A percentile compares a stretch with the other conserved stretches of the same genome.
Conservation (phyloP, 495 filamentous ascomycete species). For the Endocarpon pusillum region DNA sequence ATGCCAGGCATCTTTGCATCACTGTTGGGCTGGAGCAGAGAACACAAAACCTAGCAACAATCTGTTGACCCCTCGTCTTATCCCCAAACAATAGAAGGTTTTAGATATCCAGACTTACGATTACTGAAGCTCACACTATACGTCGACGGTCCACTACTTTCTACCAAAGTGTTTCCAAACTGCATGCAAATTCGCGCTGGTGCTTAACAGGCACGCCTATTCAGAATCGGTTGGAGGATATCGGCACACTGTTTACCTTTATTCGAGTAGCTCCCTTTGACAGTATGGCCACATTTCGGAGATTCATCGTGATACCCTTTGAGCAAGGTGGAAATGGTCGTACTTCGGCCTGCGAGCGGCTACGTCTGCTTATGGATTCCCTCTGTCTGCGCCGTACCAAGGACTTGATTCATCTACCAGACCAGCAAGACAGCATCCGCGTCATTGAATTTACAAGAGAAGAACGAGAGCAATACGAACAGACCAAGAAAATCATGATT, state of each 20-base stretch:
- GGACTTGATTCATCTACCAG: slow-evolving; percentile 19
- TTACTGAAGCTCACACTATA: slow-evolving; percentile 10
- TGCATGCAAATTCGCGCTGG: slow-evolving; percentile 9
- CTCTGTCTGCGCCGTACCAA: slow-evolving; percentile 15
- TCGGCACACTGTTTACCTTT: slow-evolving; percentile 10
- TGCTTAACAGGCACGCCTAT: slow-evolving; percentile 14
- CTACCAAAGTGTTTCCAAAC: slow-evolving; percentile 4
- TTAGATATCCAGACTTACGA: not conserved
- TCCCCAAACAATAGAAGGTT: not conserved
- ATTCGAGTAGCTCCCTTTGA: slow-evolving; percentile 8
- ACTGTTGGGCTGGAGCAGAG: not conserved
- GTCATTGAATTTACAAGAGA: slow-evolving; percentile 11
- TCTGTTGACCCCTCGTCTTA: not conserved
- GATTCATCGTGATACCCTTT: slow-evolving; percentile 8
- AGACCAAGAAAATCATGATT: slow-evolving; percentile 15
- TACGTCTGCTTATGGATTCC: slow-evolving; percentile 6
- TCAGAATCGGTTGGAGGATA: slow-evolving; percentile 11
- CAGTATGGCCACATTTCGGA: slow-evolving; percentile 4
- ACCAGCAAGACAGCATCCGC: slow-evolving; percentile 5
- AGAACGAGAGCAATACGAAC: slow-evolving; percentile 19
- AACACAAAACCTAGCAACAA: too few relatives aligned
- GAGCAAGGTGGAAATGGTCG: not conserved
- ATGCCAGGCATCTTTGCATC: too few relatives aligned
- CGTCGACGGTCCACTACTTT: slow-evolving; percentile 10
- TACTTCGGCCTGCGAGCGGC: slow-evolving; percentile 1